These are phyloP conservation scores for Gossypium gossypioides DNA, from an alignment of 441 rosid species.

Conservation along the genomic window DNA sequence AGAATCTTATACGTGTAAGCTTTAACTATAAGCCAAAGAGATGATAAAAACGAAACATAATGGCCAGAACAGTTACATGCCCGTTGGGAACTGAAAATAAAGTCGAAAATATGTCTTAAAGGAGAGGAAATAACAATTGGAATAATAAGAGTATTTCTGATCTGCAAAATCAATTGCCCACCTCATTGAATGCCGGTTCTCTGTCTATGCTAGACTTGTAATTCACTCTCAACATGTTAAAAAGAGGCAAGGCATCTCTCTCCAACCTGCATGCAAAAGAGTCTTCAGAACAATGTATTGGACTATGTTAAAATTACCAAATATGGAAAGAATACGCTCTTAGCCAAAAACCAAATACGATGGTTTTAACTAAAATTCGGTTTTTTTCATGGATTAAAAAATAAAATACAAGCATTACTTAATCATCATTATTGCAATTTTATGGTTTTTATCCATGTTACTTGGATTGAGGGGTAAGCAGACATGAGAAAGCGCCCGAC, in stretches of 20 bases:
- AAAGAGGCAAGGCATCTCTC: conserved; percentile 89
- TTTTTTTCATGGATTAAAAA: no score
- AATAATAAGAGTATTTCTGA: neutral
- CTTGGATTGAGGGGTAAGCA: neutral
- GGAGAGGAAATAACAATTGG: neutral
- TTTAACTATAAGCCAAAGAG: neutral
- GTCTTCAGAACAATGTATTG: neutral
- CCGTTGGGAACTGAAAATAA: neutral
- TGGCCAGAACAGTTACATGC: neutral
- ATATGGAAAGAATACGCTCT: neutral
- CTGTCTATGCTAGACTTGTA: conserved; percentile 64
- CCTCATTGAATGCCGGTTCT: conserved; percentile 80
- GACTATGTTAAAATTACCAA: neutral
- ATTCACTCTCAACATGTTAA: conserved; percentile 68
- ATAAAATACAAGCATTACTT: no score
- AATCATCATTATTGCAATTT: no score
- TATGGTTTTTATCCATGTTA: neutral
- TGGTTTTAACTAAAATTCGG: no score
- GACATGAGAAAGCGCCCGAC: neutral
- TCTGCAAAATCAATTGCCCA: neutral
- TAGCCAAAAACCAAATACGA: no score
- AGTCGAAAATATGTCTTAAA: neutral
- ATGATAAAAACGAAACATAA: neutral
- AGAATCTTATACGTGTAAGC: neutral
- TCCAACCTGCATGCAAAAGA: conserved; percentile 44